Conservation (phyloP, 2,329 filamentous ascomycete species). For the Trichoderma breve region DNA sequence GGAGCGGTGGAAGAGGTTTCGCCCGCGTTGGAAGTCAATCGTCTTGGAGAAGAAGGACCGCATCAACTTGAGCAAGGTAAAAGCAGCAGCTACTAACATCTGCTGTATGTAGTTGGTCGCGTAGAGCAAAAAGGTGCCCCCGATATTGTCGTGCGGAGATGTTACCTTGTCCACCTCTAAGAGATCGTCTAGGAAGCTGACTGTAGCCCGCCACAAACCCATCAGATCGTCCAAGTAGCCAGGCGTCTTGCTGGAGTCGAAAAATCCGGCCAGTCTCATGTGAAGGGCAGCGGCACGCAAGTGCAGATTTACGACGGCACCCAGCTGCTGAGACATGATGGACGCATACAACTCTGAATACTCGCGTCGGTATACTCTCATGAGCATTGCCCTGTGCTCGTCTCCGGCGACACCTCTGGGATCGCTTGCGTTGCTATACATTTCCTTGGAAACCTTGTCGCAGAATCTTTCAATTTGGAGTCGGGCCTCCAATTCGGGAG, state of each 20-base stretch:
- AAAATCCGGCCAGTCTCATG: constrained; percentile 75
- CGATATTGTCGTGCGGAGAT: constrained; percentile 44
- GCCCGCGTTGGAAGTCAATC: constrained; percentile 67
- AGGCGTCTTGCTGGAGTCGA: constrained; percentile 70
- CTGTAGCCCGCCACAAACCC: constrained; percentile 70
- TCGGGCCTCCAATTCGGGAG: constrained; percentile 62
- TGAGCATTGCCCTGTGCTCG: constrained; percentile 64
- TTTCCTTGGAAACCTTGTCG: constrained; percentile 74
- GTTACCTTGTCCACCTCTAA: constrained; percentile 52
- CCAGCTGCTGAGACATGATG: constrained; percentile 58
- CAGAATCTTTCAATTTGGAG: constrained; percentile 72
- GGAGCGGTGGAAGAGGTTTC: constrained; percentile 67
- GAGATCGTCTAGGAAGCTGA: constrained; percentile 66
- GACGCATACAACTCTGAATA: constrained; percentile 61
- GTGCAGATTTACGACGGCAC: constrained; percentile 61
- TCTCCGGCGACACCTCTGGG: constrained; percentile 67
- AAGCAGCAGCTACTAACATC: constrained; percentile 79
- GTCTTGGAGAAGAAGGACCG: constrained; percentile 71
- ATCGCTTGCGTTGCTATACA: constrained; percentile 75
- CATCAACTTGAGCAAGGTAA: constrained; percentile 75
- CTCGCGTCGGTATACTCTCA: constrained; percentile 64
- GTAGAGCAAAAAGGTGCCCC: constrained; percentile 60
- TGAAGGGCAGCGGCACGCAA: constrained; percentile 72
- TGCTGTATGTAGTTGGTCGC: constrained; percentile 77
- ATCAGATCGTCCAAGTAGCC: constrained; percentile 73